Percentiles rank a stretch among this genome's conserved stretches.
Evolutionary conservation across 106 monocot genomes (phyloP).

Genomic region (Dioscorea zingiberensis): DNA sequence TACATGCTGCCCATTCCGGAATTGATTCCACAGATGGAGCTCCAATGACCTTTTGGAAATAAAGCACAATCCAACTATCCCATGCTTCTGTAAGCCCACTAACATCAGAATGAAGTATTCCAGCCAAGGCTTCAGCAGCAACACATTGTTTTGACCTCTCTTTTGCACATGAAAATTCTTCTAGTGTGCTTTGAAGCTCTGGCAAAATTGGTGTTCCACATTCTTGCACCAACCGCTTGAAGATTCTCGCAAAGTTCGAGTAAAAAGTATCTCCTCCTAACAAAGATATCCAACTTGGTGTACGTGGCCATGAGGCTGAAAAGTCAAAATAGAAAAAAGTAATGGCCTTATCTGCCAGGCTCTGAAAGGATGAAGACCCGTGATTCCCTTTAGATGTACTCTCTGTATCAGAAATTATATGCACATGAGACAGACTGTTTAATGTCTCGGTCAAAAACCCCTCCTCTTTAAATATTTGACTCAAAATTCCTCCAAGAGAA

Average conservation of each 20-base stretch:
- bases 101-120: conserved; percentile 89
- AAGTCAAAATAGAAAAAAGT: conserved; percentile 98
- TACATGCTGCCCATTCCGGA: conserved; percentile 97
- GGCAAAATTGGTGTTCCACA: conserved; percentile 63
- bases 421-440: conserved; percentile 88
- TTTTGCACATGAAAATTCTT: conserved; percentile 64
- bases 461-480: conserved; percentile 57
- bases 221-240: conserved; percentile 86
- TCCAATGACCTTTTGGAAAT: conserved; percentile 67
- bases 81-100: conserved; percentile 55
- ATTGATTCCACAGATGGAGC: conserved; percentile 76
- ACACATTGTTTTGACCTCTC: conserved; percentile 98
- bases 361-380: conserved; percentile 69
- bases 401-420: conserved; percentile 79
- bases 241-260: conserved; percentile 85
- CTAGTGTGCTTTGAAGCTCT: conserved; percentile 41
- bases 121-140: conserved; percentile 92
- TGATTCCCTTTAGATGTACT: conserved; percentile 51
- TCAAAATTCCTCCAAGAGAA: conserved; percentile 30
- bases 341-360: conserved; percentile 71
- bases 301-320: conserved; percentile 91
- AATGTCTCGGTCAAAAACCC: conserved; percentile 70
- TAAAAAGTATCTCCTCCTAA: conserved; percentile 64
- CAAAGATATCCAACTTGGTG: conserved; percentile 87
- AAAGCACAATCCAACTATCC: conserved; percentile 72